Conservation (phyloP, 352 stramenopile genomes). For the Blastocystis sp. region DNA sequence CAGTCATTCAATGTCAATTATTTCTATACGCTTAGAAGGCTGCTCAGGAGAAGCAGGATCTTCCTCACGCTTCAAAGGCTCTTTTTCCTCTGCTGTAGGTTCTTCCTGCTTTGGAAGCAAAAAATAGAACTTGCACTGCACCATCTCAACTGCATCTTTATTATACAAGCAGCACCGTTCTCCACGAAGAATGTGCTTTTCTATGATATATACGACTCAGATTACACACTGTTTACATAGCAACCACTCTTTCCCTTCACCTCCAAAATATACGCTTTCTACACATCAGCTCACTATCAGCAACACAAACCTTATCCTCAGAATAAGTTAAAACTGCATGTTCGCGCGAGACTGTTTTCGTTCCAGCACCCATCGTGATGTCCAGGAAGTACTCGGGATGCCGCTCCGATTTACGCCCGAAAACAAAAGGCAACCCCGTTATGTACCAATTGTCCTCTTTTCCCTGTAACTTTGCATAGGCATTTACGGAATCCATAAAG, state of each 20-base stretch:
- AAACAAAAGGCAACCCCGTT: neutral
- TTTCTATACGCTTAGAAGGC: neutral
- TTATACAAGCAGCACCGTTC: conserved; percentile 48
- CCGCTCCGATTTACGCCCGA: conserved; percentile 1
- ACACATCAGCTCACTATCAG: neutral
- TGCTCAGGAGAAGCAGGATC: neutral
- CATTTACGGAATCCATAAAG: neutral
- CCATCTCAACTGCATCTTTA: neutral
- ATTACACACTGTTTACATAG: neutral
- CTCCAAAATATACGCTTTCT: conserved; percentile 49
- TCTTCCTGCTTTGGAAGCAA: conserved; percentile 6
- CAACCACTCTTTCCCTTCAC: conserved; percentile 7
- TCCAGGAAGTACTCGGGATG: conserved; percentile 24
- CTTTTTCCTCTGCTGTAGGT: neutral
- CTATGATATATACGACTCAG: neutral
- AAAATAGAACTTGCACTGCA: conserved; percentile 57
- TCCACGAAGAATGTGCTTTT: neutral
- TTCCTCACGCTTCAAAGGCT: neutral
- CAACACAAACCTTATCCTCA: neutral
- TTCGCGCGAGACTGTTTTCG: conserved; percentile 22
- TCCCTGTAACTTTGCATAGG: conserved; percentile 7
- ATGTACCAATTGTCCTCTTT: neutral
- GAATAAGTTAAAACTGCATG: conserved; percentile 46
- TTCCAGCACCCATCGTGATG: neutral
- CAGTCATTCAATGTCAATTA: neutral